Evolutionary conservation across 2,329 filamentous ascomycete species (phyloP).

Genomic region (Paraphaeosphaeria minitans): DNA sequence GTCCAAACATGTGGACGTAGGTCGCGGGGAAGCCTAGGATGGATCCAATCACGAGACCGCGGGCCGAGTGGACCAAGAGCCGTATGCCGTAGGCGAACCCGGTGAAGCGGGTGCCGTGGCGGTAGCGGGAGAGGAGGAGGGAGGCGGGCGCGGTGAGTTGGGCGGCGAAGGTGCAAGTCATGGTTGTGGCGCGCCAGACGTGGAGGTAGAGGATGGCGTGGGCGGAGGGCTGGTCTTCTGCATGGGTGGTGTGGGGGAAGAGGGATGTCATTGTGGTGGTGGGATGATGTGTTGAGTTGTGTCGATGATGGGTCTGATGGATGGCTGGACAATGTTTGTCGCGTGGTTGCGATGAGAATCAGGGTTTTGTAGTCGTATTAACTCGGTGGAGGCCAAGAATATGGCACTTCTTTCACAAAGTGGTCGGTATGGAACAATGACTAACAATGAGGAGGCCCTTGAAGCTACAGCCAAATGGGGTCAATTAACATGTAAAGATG

Average conservation of each 20-base stretch:
- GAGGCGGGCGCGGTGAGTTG: constrained; percentile 45
- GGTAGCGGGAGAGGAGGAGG: constrained; percentile 30
- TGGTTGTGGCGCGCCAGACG: constrained; percentile 62
- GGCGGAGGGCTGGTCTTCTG: constrained; percentile 66
- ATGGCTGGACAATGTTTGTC: too few relatives aligned
- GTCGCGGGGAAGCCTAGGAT: constrained; percentile 54
- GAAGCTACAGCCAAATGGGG: not conserved
- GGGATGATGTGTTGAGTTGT: too few relatives aligned
- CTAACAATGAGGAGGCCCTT: not conserved
- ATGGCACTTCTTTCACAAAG: not conserved
- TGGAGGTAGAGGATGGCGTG: constrained; percentile 64
- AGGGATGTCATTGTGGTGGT: not conserved
- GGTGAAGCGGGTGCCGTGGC: constrained; percentile 30
- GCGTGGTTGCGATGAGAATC: too few relatives aligned
- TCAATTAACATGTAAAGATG: not conserved
- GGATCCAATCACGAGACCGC: constrained; percentile 53
- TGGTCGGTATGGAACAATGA: not conserved
- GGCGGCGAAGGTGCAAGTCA: constrained; percentile 57
- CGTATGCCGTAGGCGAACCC: constrained; percentile 26
- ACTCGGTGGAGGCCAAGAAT: not conserved
- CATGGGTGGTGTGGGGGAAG: constrained; percentile 61
- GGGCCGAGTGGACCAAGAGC: constrained; percentile 55
- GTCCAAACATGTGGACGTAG: constrained; percentile 59
- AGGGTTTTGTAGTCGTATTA: not conserved
- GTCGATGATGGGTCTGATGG: too few relatives aligned